These are phyloP conservation scores for Lepidium aucheri DNA, from an alignment of 345 rosid species.

Conservation along the genomic window DNA sequence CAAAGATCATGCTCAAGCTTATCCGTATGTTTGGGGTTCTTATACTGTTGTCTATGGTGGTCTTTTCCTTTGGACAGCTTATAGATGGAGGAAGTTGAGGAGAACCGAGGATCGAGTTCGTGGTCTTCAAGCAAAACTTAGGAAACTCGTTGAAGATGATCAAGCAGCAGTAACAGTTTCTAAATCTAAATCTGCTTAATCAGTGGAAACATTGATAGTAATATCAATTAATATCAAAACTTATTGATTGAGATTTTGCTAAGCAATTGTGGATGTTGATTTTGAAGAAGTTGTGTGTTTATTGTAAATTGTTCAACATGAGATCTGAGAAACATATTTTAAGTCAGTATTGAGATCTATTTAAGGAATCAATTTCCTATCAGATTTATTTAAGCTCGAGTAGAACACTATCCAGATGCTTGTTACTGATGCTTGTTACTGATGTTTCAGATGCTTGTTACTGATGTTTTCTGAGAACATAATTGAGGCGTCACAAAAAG, in stretches of 20 bases:
- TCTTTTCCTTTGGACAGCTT: conserved; percentile 57
- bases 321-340: neutral
- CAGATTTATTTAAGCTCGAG: too few species aligned
- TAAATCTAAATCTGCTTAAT: conserved; percentile 23
- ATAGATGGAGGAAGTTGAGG: conserved; percentile 82
- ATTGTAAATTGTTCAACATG: too few species aligned
- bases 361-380: neutral
- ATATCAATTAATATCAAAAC: too few species aligned
- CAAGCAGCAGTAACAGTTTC: conserved; percentile 41
- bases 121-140: conserved; percentile 57
- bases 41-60: conserved; percentile 81
- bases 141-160: conserved; percentile 48
- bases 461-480: conserved; percentile 18
- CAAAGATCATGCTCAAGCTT: conserved; percentile 72
- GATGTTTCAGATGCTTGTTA: conserved; percentile 5
- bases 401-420: too few species aligned
- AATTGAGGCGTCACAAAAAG: neutral
- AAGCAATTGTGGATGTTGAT: neutral
- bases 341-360: neutral
- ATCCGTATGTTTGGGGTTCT: conserved; percentile 91
- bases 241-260: neutral
- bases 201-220: conserved; percentile 30
- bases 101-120: conserved; percentile 86
- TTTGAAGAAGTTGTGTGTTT: too few species aligned
- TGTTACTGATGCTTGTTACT: conserved; percentile 7